phyloP scores from a whole-genome alignment of 805 yeast genomes.

The Maudiozyma turicensis region DNA sequence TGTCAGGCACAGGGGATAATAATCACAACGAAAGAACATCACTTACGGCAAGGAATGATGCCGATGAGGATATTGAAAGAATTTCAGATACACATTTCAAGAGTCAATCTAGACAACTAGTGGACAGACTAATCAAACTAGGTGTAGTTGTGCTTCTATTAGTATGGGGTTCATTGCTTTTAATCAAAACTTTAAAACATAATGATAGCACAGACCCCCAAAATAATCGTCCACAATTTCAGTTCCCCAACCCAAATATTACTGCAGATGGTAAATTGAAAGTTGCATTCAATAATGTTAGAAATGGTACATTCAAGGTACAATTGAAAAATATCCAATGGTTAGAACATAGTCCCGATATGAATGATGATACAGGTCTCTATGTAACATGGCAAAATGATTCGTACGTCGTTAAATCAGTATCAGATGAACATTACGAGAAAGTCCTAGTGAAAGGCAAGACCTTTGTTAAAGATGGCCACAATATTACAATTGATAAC shows the following conservation, averaged over 20 bases:
- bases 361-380: slow-evolving; percentile 52
- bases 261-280: slow-evolving; percentile 18
- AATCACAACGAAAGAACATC: not conserved
- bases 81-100: slow-evolving; percentile 10
- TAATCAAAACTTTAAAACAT: slow-evolving; percentile 8
- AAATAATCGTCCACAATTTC: slow-evolving; percentile 1
- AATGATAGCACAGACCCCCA: not conserved
- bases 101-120: slow-evolving; percentile 1
- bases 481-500: slow-evolving; percentile 38
- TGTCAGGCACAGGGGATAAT: not conserved
- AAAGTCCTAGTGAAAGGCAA: slow-evolving; percentile 42
- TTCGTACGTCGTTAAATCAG: slow-evolving; percentile 47
- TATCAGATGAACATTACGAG: slow-evolving; percentile 30
- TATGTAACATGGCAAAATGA: slow-evolving; percentile 42
- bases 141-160: slow-evolving; percentile 11
- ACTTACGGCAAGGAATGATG: not conserved
- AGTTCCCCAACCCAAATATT: slow-evolving; percentile 9
- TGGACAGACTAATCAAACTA: slow-evolving; percentile 8
- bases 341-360: slow-evolving; percentile 45
- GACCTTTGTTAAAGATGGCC: slow-evolving; percentile 32
- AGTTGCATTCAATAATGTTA: slow-evolving; percentile 35
- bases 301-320: slow-evolving; percentile 52
- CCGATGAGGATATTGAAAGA: slow-evolving; percentile 8
- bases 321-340: slow-evolving; percentile 52
- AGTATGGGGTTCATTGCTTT: slow-evolving; percentile 19